Conservation (phyloP, 129 eudicot species). For the Apium graveolens region DNA sequence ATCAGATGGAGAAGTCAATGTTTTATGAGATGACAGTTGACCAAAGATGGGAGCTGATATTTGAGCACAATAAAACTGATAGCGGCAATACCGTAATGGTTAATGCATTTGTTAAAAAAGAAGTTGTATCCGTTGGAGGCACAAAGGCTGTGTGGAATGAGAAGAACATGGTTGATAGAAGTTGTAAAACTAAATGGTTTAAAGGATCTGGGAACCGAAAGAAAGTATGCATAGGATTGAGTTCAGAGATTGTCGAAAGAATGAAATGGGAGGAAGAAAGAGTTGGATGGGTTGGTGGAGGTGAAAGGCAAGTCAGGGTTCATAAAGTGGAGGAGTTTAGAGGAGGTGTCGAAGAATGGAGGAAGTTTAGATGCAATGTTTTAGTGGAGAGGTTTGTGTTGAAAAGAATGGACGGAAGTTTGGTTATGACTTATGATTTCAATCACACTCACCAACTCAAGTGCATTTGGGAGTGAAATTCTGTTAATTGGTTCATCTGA, state of each 20-base stretch:
- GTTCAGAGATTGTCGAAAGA: conserved; percentile 30
- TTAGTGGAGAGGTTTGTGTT: conserved; percentile 76
- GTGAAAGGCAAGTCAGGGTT: conserved; percentile 30
- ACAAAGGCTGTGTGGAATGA: conserved; percentile 40
- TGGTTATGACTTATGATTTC: conserved; percentile 52
- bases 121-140: conserved; percentile 33
- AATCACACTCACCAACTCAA: conserved; percentile 37
- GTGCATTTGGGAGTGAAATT: conserved; percentile 35
- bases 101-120: conserved; percentile 26
- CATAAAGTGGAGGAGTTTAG: conserved; percentile 31
- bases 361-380: conserved; percentile 48
- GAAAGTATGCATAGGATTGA: conserved; percentile 47
- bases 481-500: background rate
- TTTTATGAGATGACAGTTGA: conserved; percentile 58
- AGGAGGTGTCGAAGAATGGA: conserved; percentile 44
- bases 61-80: conserved; percentile 14
- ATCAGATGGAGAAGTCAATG: conserved; percentile 42
- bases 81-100: conserved; percentile 26
- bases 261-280: conserved; percentile 59
- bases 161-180: conserved; percentile 16
- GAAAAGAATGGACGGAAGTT: conserved; percentile 66
- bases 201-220: conserved; percentile 1
- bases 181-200: conserved; percentile 29
- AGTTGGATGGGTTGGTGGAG: conserved; percentile 59
- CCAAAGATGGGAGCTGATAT: conserved; percentile 61